Evolutionary conservation across 2,329 filamentous ascomycete species (phyloP), one percentile per base, ranked within the genome.

Genomic region (Sporothrix phasma): DNA sequence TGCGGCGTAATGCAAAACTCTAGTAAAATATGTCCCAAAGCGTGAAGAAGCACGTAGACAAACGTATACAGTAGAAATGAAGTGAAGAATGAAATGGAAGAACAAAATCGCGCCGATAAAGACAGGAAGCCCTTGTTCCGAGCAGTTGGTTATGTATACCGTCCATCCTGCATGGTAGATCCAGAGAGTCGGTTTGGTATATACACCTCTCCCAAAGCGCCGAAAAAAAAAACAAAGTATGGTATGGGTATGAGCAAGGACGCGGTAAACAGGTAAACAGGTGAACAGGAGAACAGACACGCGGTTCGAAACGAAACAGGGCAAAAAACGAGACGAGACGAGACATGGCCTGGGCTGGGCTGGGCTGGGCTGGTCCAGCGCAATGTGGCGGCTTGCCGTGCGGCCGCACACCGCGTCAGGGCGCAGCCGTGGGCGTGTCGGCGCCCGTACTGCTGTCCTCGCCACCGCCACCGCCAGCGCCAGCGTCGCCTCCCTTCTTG

Each of bases 101-200:
- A 56, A 24, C 15, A 39, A 15, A 11, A 26, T 26, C n/a, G 37
- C 54, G 54, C 54, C 37, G 2, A 29, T 43, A 58, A 41, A 43
- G 39, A 29, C 13, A 41, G 15, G 43, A 58, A 43, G 22, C 54
- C 24, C 43, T 24, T 24, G 22, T 41, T 29, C 54, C 54, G 22
- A 24, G 13, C 15, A 11, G 8, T 10, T 29, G 22, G 43, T n/a
- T 15, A 29, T 29, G 8, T 26, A n/a, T 47, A 22, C 19, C 5
- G 37, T 19, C 54, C 4, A 15, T 5, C 29, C 11, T 31, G 26
- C 34, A n/a, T 39, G n/a, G 22, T 58, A 43, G 22, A 43, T 5
- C 54, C 37, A 58, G 54, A 58, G 54, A 58, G 54, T n/a, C n/a
- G n/a, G n/a, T 58, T 43, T 58, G 53, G 3, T 43, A 13, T n/a